Evolutionary conservation across 2,329 filamentous ascomycete genomes (phyloP), one percentile per base, ranked within the genome.

Genomic region (Sclerotinia nivalis): DNA sequence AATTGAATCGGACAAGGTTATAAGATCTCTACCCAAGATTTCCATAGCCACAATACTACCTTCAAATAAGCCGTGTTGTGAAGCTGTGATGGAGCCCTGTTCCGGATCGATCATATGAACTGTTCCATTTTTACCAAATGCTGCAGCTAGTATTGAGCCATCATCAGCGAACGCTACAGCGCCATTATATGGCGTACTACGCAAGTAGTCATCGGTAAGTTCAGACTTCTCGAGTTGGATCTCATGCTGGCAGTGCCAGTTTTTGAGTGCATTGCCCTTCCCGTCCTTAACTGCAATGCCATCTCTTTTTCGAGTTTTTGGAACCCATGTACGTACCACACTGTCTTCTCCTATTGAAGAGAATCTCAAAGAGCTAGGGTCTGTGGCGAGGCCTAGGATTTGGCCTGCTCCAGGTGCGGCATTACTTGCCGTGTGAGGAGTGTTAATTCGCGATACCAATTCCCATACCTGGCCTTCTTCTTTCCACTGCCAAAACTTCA

Each of bases 401-500:
- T 84, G 82, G 58, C 84, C 84, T 47, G 85, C 81, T 37, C 80
- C 80, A 9, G 80, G 78, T 15, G 87, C 84, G 1, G 83, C 82
- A 71, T 82, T 80, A 71, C 80, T 81, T 69, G 87, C 85, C 71
- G 85, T 84, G 80, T 99, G 95, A 22, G 96, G 94, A 12, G 88
- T 86, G 78, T 97, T 93, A 68, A 98, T 88, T 71, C 95, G 88
- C 2, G 93, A 91, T 66, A 93, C 89, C 15, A 99, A 84, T 71
- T 92, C 89, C 84, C 96, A 93, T 75, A 82, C 77, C 77, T 87
- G 77, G 77, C 83, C 77, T 76, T 84, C 76, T 76, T 83, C 77
- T 81, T 87, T 88, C 81, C 91, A 80, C 79, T 89, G 82, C 96
- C 96, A 99, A 79, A 99, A 96, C 78, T 97, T 97, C 64, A 99